Evolutionary conservation across 371 early-diverging fungal species (phyloP).

Genomic region (Rhizopus microsporus): DNA sequence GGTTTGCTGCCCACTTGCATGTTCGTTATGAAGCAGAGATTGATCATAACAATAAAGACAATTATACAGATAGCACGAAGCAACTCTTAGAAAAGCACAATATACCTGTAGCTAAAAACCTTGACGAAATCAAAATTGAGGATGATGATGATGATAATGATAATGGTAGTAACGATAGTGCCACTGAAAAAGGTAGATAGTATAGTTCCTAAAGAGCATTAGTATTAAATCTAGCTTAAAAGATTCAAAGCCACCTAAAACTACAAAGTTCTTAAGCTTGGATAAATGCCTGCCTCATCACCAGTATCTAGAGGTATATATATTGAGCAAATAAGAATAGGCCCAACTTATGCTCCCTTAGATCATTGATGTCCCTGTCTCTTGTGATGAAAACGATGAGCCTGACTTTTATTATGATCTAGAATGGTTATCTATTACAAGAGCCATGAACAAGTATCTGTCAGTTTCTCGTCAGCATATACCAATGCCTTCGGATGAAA

Average conservation of each 20-base stretch:
- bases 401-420: conserved; percentile 68
- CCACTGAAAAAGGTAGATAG: not conserved
- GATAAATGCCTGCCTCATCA: conserved; percentile 69
- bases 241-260: conserved; percentile 9
- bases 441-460: conserved; percentile 60
- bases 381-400: conserved; percentile 11
- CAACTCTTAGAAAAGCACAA: conserved; percentile 2
- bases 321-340: not conserved
- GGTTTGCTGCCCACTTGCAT: conserved; percentile 95
- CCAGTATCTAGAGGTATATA: conserved; percentile 59
- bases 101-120: not conserved
- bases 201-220: not conserved
- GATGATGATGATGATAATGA: conserved; percentile 69
- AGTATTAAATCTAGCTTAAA: not conserved
- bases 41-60: conserved; percentile 40
- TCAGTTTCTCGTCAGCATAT: conserved; percentile 36
- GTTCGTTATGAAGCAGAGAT: conserved; percentile 84
- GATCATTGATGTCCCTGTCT: conserved; percentile 64
- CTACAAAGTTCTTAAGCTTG: conserved; percentile 63
- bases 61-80: conserved; percentile 10
- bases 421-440: conserved; percentile 85
- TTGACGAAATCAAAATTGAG: conserved; percentile 1
- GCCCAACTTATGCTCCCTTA: conserved; percentile 15
- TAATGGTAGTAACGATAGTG: conserved; percentile 23
- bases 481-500: conserved; percentile 47